Base-by-base conservation (phyloP, 2,329 filamentous ascomycete genomes). In the Fusarium sp. region DNA sequence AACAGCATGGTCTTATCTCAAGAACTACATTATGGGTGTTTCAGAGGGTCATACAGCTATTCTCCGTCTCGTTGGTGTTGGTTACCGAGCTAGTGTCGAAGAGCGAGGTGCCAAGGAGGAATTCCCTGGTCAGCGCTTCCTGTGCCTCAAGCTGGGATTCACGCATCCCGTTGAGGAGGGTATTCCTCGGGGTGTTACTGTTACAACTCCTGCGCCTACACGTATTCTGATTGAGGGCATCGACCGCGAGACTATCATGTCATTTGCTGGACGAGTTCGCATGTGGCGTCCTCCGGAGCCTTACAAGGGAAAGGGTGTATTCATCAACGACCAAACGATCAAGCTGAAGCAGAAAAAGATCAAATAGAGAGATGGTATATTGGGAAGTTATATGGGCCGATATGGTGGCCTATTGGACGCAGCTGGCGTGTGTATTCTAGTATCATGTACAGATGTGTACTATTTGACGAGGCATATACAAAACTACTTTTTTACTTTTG, bases 271-370 rank as follows among this genome's bases (percentile, higher is more conserved):
- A 1, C 86, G 91, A 75, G 97, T 99, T 73, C 87, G 94, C 75
- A 88, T 86, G 81, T 98, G 95, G 95, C 91, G 96, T 79, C 88
- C 88, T 71, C 96, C 96, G 30, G 96, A 99, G 84, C 96, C 96
- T 72, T 99, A 99, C 83, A 99, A 99, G 89, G 96, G 96, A 73
- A 98, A 99, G 89, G 96, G 96, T 76, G 97, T 99, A 75, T 99
- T 98, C 80, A 91, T 99, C 76, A 97, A 98, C 78, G 94, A 95
- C 70, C 94, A 99, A 87, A 98, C 94, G 30, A 98, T 99, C 84
- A 97, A 92, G 87, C 82, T 99, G 82, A 99, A 99, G 91, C 92
- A 93, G 77, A 99, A 98, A 91, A 96, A 95, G 88, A 94, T 95
- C 81, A 95, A 95, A 87, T 96, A 90, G 84, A 78, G 47, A 73